Evolutionary conservation across 179 eudicot genomes (phyloP), one percentile per base, ranked within the genome.

Genomic region (Actinidia arguta): DNA sequence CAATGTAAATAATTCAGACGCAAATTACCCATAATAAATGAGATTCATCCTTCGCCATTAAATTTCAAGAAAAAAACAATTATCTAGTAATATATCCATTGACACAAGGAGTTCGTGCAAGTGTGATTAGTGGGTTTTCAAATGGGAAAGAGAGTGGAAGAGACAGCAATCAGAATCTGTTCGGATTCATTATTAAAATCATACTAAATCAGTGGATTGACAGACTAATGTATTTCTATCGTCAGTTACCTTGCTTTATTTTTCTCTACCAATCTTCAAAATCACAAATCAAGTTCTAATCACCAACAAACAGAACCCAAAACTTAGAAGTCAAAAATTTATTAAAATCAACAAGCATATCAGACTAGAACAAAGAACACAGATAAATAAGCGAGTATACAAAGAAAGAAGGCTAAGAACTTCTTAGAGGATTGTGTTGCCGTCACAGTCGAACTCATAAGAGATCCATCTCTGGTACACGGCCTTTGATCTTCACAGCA

Each of bases 1-100:
- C 94, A 91, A 81, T 20, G 83, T 16, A 61, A 55, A 81, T 67
- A 52, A 81, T 85, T 93, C 96, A 94, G 98, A 85, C 89, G 98
- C 93, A 94, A 91, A 94, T 91, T 92, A 94, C 98, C 98, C 97
- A 94, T 94, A 78, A 86, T 54, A 67, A 55, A 39, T 67, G 31
- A 86, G 86, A 86, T 91, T 92, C 96, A 88, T 93, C 95, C 84
- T 71, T 4, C 87, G 87, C 93, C 91, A 63, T 52, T 52, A 31
- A 36, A 75, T n/a, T n/a, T 0, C 13, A 47, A 55, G 0, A 50
- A 73, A 27, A 16, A 52, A 47, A 27, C 61, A n/a, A 59, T 22
- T 42, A 13, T 10, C 36, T 18, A 58, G 9, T 10, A 13, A 18
- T n/a, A 64, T 18, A 44, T 3, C 18, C 0, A 71, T 16, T 39